phyloP scores from a whole-genome alignment of 129 eudicot species.

The Ambrosia artemisiifolia region DNA sequence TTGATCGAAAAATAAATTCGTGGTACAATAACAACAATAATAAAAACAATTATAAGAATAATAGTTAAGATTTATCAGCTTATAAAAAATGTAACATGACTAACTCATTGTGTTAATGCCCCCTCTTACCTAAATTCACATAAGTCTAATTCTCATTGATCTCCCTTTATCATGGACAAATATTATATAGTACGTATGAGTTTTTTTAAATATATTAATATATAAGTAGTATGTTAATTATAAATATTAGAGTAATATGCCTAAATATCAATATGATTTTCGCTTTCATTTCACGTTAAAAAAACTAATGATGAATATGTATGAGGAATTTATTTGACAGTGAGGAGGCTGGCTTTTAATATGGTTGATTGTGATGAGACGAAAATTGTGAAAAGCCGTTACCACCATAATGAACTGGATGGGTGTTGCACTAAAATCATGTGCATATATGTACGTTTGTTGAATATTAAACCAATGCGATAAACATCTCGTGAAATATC shows the following conservation, averaged over 20 bases:
- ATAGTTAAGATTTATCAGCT: neutral
- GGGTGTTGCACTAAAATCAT: neutral
- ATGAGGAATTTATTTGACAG: slow-evolving; percentile 29
- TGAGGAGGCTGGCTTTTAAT: neutral
- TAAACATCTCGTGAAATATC: slow-evolving; percentile 24
- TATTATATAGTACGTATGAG: too few species aligned
- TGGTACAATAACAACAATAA: neutral
- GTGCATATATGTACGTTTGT: neutral
- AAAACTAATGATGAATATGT: too few species aligned
- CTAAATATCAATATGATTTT: too few species aligned
- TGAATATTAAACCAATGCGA: slow-evolving; percentile 22
- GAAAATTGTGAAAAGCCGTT: slow-evolving; percentile 36
- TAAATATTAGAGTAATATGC: too few species aligned
- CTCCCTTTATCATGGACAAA: too few species aligned
- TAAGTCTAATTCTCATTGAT: too few species aligned
- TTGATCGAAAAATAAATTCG: slow-evolving; percentile 6
- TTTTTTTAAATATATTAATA: too few species aligned
- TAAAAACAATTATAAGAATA: neutral
- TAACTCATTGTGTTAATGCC: too few species aligned
- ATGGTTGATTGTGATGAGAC: slow-evolving; percentile 35
- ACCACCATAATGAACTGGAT: neutral
- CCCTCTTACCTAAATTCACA: too few species aligned
- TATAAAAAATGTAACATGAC: neutral
- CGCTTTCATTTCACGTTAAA: too few species aligned
- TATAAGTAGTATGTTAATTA: too few species aligned